Percentiles rank a stretch among this genome's conserved stretches.
These are phyloP conservation scores for Komagataella mondaviorum DNA, from an alignment of 805 yeast species.

Conservation along the genomic window DNA sequence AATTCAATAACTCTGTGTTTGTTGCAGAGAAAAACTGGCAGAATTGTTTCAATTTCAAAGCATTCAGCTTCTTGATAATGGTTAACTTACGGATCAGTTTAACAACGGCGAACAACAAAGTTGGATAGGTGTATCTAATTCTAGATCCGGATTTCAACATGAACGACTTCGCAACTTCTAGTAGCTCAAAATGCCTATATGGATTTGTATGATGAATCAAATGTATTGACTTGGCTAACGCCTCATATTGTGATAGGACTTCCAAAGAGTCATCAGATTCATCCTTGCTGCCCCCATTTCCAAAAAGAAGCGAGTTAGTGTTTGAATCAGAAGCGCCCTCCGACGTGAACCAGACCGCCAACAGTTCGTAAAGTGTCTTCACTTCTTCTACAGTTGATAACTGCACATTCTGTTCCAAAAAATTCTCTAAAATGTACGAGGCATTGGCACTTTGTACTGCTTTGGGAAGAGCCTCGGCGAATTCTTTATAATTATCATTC, in stretches of 20 bases:
- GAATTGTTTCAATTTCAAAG: slow-evolving; percentile 15
- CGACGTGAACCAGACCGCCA: slow-evolving; percentile 21
- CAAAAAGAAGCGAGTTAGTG: slow-evolving; percentile 11
- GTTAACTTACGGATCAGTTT: slow-evolving; percentile 39
- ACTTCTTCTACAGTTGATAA: slow-evolving; percentile 34
- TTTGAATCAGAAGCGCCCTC: slow-evolving; percentile 2
- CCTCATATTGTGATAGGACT: slow-evolving; percentile 36
- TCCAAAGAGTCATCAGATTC: slow-evolving; percentile 19
- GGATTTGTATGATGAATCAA: slow-evolving; percentile 40
- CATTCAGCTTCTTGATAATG: slow-evolving; percentile 12
- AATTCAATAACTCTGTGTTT: slow-evolving; percentile 48
- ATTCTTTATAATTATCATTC: neutral
- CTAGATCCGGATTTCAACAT: slow-evolving; percentile 42
- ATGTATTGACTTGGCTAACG: slow-evolving; percentile 58
- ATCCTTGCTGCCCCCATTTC: slow-evolving; percentile 8
- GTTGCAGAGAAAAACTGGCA: slow-evolving; percentile 65
- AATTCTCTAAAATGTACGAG: slow-evolving; percentile 41
- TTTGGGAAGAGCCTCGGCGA: neutral
- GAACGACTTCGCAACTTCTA: slow-evolving; percentile 30
- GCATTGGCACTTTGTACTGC: slow-evolving; percentile 44
- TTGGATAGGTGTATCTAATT: slow-evolving; percentile 59
- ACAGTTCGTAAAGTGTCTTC: slow-evolving; percentile 43
- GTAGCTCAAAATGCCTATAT: slow-evolving; percentile 27
- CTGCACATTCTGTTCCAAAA: slow-evolving; percentile 10
- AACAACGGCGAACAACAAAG: slow-evolving; percentile 52